A percentile compares a stretch with the other conserved stretches of the same genome.
Evolutionary conservation across 768 basidiomycete species (phyloP).

Genomic region (Rhodocollybia butyracea): DNA sequence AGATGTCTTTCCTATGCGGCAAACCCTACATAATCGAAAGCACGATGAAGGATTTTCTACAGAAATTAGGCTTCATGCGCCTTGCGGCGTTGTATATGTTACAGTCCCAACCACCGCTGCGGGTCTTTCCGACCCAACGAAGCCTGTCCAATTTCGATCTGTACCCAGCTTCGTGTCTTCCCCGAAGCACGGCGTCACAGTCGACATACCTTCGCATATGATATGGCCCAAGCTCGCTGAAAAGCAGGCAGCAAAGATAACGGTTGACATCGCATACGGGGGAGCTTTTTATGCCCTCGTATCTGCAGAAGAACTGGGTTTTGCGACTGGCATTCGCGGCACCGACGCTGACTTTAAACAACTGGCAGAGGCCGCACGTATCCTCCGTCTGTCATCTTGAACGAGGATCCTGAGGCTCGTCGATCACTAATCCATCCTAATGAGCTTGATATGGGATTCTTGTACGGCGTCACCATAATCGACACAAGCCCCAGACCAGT

Average conservation of each 20-base stretch:
- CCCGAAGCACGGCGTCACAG: constrained; percentile 18
- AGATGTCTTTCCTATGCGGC: constrained; percentile 26
- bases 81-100: constrained; percentile 34
- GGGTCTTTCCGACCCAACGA: constrained; percentile 22
- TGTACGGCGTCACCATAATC: constrained; percentile 34
- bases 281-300: constrained; percentile 40
- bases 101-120: constrained; percentile 21
- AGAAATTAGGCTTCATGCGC: constrained; percentile 30
- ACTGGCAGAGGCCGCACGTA: constrained; percentile 26
- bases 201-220: constrained; percentile 23
- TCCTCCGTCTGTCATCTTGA: constrained; percentile 24
- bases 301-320: constrained; percentile 30
- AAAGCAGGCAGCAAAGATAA: constrained; percentile 14
- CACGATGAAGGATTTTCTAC: background rate
- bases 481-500: constrained; percentile 18
- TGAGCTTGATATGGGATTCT: constrained; percentile 29
- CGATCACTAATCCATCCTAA: constrained; percentile 27
- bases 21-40: constrained; percentile 17
- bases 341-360: constrained; percentile 13
- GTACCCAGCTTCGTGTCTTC: constrained; percentile 31
- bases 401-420: constrained; percentile 7
- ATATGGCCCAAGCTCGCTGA: constrained; percentile 18
- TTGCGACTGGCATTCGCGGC: constrained; percentile 20
- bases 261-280: constrained; percentile 33
- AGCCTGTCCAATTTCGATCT: constrained; percentile 30